A percentile compares a stretch with the other conserved stretches of the same genome.
phyloP scores from a whole-genome alignment of 2,329 filamentous ascomycete species.

The Bipolaris zeicola region DNA sequence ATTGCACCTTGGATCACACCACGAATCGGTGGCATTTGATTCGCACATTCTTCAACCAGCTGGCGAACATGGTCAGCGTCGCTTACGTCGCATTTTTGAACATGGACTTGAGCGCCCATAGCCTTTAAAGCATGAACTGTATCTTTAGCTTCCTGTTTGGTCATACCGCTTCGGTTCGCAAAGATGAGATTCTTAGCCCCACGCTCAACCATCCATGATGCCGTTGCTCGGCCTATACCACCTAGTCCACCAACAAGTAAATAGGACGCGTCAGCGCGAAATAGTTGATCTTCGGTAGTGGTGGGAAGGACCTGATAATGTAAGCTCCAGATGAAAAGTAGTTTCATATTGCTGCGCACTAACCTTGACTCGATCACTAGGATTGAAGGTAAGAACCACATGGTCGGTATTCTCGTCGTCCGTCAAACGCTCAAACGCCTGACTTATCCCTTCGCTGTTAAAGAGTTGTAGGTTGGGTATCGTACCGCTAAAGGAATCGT shows the following conservation, averaged over 20 bases:
- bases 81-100: neutral
- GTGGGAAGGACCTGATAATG: too few species aligned
- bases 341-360: too few species aligned
- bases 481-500: too few species aligned
- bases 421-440: too few species aligned
- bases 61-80: neutral
- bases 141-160: neutral
- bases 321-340: too few species aligned
- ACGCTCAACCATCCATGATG: constrained; percentile 15
- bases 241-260: constrained; percentile 31
- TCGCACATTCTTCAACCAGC: neutral
- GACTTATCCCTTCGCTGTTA: too few species aligned
- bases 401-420: too few species aligned
- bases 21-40: constrained; percentile 9
- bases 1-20: too few species aligned
- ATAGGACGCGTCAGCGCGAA: constrained; percentile 14
- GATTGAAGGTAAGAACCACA: too few species aligned
- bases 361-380: too few species aligned
- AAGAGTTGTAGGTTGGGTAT: too few species aligned
- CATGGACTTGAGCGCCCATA: neutral
- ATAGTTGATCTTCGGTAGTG: too few species aligned
- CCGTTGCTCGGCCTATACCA: constrained; percentile 24
- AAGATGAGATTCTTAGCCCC: constrained; percentile 24
- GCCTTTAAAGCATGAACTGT: neutral
- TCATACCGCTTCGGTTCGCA: constrained; percentile 10